Conservation (phyloP, 2,329 filamentous ascomycete species). For the Amauroascus verrucosus region DNA sequence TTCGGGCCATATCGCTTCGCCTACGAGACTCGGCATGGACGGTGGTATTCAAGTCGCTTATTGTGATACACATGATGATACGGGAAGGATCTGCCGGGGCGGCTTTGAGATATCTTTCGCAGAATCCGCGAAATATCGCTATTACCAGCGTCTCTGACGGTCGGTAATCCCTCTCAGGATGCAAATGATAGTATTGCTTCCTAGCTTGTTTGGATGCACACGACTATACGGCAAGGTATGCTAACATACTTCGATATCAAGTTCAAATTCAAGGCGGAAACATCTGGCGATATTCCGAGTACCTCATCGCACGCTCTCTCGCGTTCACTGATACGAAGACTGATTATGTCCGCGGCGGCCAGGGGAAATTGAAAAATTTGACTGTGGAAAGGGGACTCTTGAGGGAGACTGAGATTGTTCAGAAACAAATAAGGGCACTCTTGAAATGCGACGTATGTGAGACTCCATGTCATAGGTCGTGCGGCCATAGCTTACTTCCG, state of each 20-base stretch:
- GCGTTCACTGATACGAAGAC: conserved; percentile 75
- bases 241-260: conserved; percentile 29
- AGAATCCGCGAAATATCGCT: conserved; percentile 70
- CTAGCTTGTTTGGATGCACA: not conserved
- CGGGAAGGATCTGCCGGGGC: conserved; percentile 84
- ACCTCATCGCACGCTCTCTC: conserved; percentile 70
- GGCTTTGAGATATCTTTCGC: conserved; percentile 72
- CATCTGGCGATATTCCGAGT: conserved; percentile 82
- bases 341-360: conserved; percentile 79
- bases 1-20: conserved; percentile 78
- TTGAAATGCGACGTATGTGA: conserved; percentile 75
- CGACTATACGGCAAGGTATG: not conserved
- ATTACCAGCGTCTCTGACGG: conserved; percentile 89
- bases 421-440: conserved; percentile 74
- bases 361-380: conserved; percentile 72
- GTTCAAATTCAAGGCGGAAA: conserved; percentile 92
- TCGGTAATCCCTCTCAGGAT: conserved; percentile 38
- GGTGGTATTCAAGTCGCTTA: conserved; percentile 96
- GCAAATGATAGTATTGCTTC: not conserved
- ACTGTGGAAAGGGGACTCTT: conserved; percentile 85
- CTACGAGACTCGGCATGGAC: conserved; percentile 97
- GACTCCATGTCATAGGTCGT: not conserved
- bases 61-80: conserved; percentile 95
- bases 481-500: not conserved
- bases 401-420: conserved; percentile 81